Evolutionary conservation across 2,329 filamentous ascomycete species (phyloP).

Genomic region (Aspergillus glaucus): DNA sequence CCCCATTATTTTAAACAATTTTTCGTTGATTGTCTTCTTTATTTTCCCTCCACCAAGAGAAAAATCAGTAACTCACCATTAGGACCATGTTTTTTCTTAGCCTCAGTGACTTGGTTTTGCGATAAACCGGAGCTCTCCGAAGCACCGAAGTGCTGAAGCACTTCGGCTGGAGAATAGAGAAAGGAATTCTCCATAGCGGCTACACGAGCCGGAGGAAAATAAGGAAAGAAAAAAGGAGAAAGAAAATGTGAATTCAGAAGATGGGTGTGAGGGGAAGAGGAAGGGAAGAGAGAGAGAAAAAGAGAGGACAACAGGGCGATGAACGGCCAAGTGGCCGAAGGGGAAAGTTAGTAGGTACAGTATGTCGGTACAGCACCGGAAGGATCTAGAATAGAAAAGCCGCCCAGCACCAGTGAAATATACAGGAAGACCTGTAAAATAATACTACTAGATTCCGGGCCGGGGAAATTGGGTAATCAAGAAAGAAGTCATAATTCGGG

Average conservation of each 20-base stretch:
- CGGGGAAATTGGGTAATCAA: neutral
- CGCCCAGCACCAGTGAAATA: no score
- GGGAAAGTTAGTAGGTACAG: conserved; percentile 6
- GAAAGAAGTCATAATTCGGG: neutral
- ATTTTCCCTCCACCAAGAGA: no score
- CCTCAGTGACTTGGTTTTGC: conserved; percentile 41
- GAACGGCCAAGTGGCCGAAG: conserved; percentile 19
- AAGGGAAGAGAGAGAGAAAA: conserved; percentile 6
- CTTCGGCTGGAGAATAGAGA: conserved; percentile 43
- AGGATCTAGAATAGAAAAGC: conserved; percentile 15
- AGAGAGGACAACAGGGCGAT: conserved; percentile 19
- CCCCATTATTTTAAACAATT: neutral
- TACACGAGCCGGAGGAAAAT: conserved; percentile 5
- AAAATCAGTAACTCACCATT: conserved; percentile 42
- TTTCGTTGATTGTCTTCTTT: no score
- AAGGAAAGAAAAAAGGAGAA: conserved; percentile 11
- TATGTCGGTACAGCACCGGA: conserved; percentile 7
- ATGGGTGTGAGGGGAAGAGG: conserved; percentile 4
- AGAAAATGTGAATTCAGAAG: conserved; percentile 9
- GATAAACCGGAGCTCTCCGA: conserved; percentile 47
- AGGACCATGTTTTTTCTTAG: conserved; percentile 46
- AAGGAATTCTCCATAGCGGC: conserved; percentile 49
- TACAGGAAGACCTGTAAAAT: no score
- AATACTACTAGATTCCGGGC: neutral
- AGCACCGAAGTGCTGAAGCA: conserved; percentile 48